A percentile compares a stretch with the other conserved stretches of the same genome.
Evolutionary conservation across 1,139 yeast species (phyloP).

Genomic region (Suhomyces ambrosiae): DNA sequence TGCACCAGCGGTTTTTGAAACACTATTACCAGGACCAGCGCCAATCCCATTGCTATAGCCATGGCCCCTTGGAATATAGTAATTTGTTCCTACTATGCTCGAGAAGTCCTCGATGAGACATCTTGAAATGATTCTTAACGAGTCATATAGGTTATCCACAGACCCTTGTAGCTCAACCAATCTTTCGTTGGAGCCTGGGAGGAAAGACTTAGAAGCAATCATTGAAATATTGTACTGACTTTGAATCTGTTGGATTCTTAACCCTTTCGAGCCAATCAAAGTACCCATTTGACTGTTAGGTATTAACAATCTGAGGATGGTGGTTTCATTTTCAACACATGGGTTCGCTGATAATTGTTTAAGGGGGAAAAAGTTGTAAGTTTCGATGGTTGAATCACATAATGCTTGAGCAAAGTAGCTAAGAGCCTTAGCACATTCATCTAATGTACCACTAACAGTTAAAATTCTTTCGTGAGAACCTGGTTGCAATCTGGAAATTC

Average conservation of each 20-base stretch:
- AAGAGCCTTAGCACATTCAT: constrained; percentile 71
- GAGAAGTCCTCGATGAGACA: constrained; percentile 76
- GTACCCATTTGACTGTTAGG: constrained; percentile 92
- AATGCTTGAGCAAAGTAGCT: constrained; percentile 73
- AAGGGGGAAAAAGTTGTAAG: constrained; percentile 62
- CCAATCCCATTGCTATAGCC: constrained; percentile 19
- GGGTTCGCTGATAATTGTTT: constrained; percentile 58
- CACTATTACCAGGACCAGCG: constrained; percentile 8
- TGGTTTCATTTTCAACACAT: constrained; percentile 52
- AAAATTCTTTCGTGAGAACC: constrained; percentile 86
- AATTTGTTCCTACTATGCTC: constrained; percentile 63
- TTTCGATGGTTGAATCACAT: constrained; percentile 35
- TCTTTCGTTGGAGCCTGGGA: constrained; percentile 85
- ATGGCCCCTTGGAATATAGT: constrained; percentile 59
- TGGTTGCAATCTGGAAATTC: constrained; percentile 78
- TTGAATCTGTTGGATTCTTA: constrained; percentile 80
- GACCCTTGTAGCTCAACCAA: constrained; percentile 87
- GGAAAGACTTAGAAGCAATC: constrained; percentile 85
- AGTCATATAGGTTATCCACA: constrained; percentile 60
- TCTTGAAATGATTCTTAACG: constrained; percentile 65
- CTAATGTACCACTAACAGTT: constrained; percentile 79
- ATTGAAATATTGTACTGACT: constrained; percentile 70
- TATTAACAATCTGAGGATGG: constrained; percentile 69
- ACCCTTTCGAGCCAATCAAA: constrained; percentile 83
- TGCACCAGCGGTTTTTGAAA: constrained; percentile 24